Evolutionary conservation across 2,329 filamentous ascomycete species (phyloP), one percentile per base, ranked within the genome.

Genomic region (Fusarium paranaense): DNA sequence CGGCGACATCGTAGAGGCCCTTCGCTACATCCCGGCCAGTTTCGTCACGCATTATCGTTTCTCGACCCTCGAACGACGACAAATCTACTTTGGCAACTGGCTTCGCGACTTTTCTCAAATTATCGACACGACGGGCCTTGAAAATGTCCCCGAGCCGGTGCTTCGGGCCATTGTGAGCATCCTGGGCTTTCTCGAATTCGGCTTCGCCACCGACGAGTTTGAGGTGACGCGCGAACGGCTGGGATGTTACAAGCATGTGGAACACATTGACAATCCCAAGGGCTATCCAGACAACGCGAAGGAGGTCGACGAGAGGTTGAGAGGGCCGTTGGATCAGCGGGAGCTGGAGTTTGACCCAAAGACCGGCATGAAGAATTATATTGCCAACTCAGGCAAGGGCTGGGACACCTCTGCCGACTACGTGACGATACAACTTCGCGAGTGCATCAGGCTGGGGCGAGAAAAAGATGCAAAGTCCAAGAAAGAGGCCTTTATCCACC

Each of bases 281-380:
- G 92, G 92, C 66, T 96, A 97, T 79, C 93, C 93, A 57, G 93
- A 68, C 5, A 74, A 97, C 78, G 93, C 94, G 74, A 82, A 90
- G 73, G 94, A 97, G 82, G 94, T 89, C 78, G 95, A 98, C 80
- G 84, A 87, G 45, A 68, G 74, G 10, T n/a, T 76, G 10, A 52
- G 74, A 35, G 74, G 74, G 9, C 74, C 74, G 8, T 35, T 76
- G 40, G 85, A 90, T 73, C 87, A 87, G 4, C 56, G 61, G 22
- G 93, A 95, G 78, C 87, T 94, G 33, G 89, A 92, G 66, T 88
- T 95, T 68, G 93, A 95, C 76, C 85, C 85, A 13, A 83, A 88
- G 9, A 95, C 93, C 0, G 95, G 95, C 33, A 97, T 98, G 95
- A 98, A 98, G 84, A 97, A 98, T 81, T 98, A 98, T 82, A 98